Evolutionary conservation across 768 basidiomycete genomes (phyloP).

Genomic region (Leccinum variicolor): DNA sequence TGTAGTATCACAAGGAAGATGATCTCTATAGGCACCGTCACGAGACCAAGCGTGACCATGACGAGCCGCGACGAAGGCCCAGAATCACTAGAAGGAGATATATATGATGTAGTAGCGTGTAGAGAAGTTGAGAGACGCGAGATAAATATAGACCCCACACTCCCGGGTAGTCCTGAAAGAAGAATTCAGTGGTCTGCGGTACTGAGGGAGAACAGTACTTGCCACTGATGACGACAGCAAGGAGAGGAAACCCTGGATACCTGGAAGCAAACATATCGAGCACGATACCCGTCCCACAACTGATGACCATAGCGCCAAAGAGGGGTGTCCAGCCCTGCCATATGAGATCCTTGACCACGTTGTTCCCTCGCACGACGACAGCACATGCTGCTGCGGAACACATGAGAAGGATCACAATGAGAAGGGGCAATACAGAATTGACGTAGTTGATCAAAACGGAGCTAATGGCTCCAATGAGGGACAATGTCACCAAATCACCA

Average conservation of each 20-base stretch:
- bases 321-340: conserved; percentile 88
- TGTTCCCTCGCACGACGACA: conserved; percentile 60
- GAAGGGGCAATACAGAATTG: conserved; percentile 60
- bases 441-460: conserved; percentile 65
- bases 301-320: conserved; percentile 86
- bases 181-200: not conserved
- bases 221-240: conserved; percentile 89
- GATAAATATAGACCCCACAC: conserved; percentile 86
- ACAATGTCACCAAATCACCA: conserved; percentile 89
- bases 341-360: conserved; percentile 66
- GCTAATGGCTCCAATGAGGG: conserved; percentile 74
- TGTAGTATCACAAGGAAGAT: conserved; percentile 67
- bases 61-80: conserved; percentile 49
- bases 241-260: conserved; percentile 83
- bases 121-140: conserved; percentile 88
- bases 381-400: conserved; percentile 50
- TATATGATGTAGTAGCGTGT: conserved; percentile 43
- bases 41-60: conserved; percentile 63
- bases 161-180: conserved; percentile 71
- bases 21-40: conserved; percentile 80
- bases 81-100: conserved; percentile 1
- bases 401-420: conserved; percentile 48
- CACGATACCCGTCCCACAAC: conserved; percentile 85
- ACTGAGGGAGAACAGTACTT: conserved; percentile 17
- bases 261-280: conserved; percentile 85